Base-by-base conservation (phyloP, 805 yeast genomes). In the Myxozyma monticola region DNA sequence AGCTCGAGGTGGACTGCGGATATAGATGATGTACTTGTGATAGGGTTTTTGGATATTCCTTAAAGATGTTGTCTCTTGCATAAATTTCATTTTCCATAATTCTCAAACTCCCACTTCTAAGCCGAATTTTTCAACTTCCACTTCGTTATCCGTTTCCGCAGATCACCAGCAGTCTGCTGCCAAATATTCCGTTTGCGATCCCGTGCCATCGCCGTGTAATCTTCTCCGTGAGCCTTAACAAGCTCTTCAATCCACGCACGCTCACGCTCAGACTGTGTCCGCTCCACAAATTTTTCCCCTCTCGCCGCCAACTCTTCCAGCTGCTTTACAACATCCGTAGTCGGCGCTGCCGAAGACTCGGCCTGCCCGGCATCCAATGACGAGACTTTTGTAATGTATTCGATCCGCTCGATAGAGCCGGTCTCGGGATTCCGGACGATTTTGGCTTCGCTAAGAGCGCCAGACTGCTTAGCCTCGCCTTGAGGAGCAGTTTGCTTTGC, bases 161-260 rank as follows among this genome's bases (percentile, higher is more conserved):
- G 71, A 62, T 88, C 95, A 24, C 95, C 95, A n/a, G 82, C 83
- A 54, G 86, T 77, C 67, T 86, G 88, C 71, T 90, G 97, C 68
- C 56, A 51, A 3, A 54, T 24, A 22, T 54, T 54, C 15, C 49
- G 35, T 26, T 41, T 50, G 21, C 49, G 79, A 68, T 93, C 99
- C 86, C 95, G 85, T 66, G 81, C 84, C 99, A 93, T 93, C 61
- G 83, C 86, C 40, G 77, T 83, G 65, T 82, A 89, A 66, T 93
- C 84, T 59, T 88, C 95, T 15, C 96, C 96, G 64, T 93, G 81
- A 66, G 88, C 88, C 18, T 78, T 79, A 52, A 82, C 76, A 34
- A 93, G 72, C 21, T 68, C 68, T 40, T 66, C 69, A 36, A 87
- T 67, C 95, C 96, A 88, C 29, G 77, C 84, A 38, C 68, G 70